Percentiles rank a stretch among this genome's conserved stretches.
These are phyloP conservation scores for Claviceps digitariae DNA, from an alignment of 2,329 filamentous ascomycete species.

Conservation along the genomic window DNA sequence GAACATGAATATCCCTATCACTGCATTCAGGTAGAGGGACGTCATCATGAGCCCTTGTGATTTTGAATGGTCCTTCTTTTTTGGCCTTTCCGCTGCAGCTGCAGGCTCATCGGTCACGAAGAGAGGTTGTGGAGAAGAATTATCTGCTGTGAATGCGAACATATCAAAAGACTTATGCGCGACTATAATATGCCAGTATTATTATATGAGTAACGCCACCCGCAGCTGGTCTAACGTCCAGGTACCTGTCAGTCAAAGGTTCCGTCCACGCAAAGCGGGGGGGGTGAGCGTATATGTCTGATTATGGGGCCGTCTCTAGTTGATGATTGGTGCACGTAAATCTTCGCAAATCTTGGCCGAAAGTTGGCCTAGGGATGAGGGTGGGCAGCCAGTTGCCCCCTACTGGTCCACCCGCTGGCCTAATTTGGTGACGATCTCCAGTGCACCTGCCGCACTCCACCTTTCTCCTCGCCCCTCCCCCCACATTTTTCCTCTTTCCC, in stretches of 20 bases:
- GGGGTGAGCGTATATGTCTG: neutral
- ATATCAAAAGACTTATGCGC: neutral
- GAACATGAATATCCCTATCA: neutral
- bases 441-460: neutral
- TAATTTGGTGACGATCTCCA: slow-evolving; percentile 2
- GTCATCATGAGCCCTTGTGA: neutral
- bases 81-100: neutral
- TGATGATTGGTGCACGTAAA: slow-evolving; percentile 1
- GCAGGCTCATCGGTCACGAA: neutral
- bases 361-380: slow-evolving; percentile 2
- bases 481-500: neutral
- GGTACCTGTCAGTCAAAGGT: neutral
- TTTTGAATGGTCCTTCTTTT: neutral
- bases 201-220: neutral
- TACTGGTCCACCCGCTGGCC: slow-evolving; percentile 1
- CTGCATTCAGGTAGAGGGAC: neutral
- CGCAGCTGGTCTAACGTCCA: neutral
- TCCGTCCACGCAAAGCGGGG: neutral
- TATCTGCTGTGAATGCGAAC: neutral
- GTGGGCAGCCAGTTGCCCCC: neutral
- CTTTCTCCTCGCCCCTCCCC: too few relatives aligned
- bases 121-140: neutral
- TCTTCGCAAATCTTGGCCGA: slow-evolving; percentile 4
- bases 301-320: neutral
- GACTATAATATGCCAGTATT: neutral